Evolutionary conservation across 768 basidiomycete genomes (phyloP).

Genomic region (Astraeus odoratus): DNA sequence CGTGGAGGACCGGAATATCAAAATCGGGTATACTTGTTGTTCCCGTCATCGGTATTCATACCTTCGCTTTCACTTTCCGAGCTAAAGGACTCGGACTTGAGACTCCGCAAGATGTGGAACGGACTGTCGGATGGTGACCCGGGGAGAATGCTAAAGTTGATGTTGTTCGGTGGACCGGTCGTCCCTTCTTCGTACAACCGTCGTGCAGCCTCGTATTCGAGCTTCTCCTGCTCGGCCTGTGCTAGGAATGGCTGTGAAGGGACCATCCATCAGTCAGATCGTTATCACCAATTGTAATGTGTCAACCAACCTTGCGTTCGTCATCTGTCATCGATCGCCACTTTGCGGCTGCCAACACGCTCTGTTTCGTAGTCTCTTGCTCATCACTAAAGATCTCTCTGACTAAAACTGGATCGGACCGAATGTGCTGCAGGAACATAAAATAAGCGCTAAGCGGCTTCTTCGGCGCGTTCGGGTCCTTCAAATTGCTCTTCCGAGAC

Average conservation of each 20-base stretch:
- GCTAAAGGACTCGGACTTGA: constrained; percentile 56
- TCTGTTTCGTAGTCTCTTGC: constrained; percentile 91
- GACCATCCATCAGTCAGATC: constrained; percentile 7
- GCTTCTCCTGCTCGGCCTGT: constrained; percentile 92
- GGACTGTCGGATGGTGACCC: constrained; percentile 49
- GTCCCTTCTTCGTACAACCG: constrained; percentile 84
- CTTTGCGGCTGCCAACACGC: constrained; percentile 84
- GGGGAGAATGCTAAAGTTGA: constrained; percentile 79
- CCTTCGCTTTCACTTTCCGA: constrained; percentile 69
- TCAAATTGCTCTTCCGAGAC: constrained; percentile 89
- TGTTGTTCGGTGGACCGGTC: constrained; percentile 57
- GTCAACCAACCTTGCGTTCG: constrained; percentile 71
- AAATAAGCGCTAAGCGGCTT: constrained; percentile 93
- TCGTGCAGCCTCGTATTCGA: constrained; percentile 83
- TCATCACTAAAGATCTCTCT: constrained; percentile 81
- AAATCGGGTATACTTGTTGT: constrained; percentile 31
- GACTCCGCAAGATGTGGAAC: constrained; percentile 35
- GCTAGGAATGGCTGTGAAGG: constrained; percentile 74
- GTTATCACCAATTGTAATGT: neutral
- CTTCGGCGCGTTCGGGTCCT: constrained; percentile 95
- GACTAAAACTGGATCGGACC: constrained; percentile 70
- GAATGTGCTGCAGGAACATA: constrained; percentile 88
- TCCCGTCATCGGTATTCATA: constrained; percentile 43
- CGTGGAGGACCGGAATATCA: constrained; percentile 21
- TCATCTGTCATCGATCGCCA: constrained; percentile 93